Conservation (phyloP, 345 rosid genomes). For the Lenwebbia sp. region DNA sequence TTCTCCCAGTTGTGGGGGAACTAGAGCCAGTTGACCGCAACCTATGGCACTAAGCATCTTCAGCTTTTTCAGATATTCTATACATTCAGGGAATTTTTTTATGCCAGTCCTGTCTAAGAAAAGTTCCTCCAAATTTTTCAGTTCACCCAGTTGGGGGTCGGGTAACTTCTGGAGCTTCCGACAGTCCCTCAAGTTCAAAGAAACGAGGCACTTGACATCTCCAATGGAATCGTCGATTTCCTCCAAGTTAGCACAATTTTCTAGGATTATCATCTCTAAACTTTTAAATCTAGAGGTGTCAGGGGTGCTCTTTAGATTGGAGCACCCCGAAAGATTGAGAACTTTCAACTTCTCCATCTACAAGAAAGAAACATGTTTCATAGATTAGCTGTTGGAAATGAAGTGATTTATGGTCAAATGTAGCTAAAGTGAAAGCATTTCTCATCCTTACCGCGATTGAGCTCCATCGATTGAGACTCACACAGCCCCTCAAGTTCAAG, state of each 20-base stretch:
- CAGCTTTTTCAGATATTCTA: not conserved
- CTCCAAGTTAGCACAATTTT: not conserved
- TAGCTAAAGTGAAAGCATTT: not conserved
- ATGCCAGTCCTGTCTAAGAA: not conserved
- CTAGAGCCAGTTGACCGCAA: not conserved
- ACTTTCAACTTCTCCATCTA: not conserved
- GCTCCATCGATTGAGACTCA: too few species aligned
- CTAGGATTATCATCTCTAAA: not conserved
- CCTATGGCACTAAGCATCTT: not conserved
- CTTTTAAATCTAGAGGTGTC: fast-evolving
- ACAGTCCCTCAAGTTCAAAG: not conserved
- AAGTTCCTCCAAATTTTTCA: not conserved
- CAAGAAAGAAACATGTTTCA: not conserved
- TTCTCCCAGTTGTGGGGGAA: too few species aligned
- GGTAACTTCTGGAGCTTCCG: not conserved
- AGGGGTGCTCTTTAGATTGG: fast-evolving
- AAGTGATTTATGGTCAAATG: not conserved
- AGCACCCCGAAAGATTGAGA: not conserved
- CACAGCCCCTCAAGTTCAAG: too few species aligned
- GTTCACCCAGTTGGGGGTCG: not conserved
- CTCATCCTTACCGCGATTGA: not conserved
- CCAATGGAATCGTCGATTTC: not conserved
- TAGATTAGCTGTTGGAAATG: not conserved
- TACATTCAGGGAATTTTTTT: not conserved
- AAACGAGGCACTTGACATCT: not conserved